Evolutionary conservation across 2,329 filamentous ascomycete species (phyloP).

Genomic region (Epichloe brachyelytri): DNA sequence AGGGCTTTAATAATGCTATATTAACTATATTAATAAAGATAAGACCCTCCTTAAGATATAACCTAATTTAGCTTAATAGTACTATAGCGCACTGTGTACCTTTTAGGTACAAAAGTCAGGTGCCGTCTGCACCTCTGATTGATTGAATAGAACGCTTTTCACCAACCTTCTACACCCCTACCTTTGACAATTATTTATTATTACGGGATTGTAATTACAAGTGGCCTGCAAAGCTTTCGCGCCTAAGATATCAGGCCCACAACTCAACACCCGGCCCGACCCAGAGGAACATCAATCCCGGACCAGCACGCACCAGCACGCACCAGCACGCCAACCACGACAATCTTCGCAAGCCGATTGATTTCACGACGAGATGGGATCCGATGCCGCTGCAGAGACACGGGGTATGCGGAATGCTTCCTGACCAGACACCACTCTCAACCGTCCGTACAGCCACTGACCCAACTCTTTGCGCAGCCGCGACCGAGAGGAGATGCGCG

Average conservation of each 20-base stretch:
- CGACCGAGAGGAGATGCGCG: constrained; percentile 89
- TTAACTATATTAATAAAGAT: no score
- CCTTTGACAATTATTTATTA: no score
- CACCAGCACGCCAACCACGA: constrained; percentile 10
- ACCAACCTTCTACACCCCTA: no score
- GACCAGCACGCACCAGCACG: constrained; percentile 12
- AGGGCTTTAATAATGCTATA: no score
- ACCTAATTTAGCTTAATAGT: no score
- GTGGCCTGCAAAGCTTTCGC: background rate
- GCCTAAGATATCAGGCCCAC: constrained; percentile 16
- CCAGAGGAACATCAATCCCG: constrained; percentile 15
- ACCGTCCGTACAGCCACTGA: background rate
- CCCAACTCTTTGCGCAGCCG: constrained; percentile 34
- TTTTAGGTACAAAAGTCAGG: no score
- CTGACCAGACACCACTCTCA: background rate
- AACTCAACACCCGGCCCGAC: constrained; percentile 13
- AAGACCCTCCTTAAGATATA: no score
- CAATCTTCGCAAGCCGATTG: constrained; percentile 21
- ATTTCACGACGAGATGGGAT: constrained; percentile 21
- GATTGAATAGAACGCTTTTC: no score
- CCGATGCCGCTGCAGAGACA: constrained; percentile 23
- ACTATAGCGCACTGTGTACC: no score
- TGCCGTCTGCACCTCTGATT: no score
- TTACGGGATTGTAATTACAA: no score
- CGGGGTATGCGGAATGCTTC: constrained; percentile 21